Evolutionary conservation across 495 filamentous ascomycete genomes (phyloP).

Genomic region (Letharia lupina): DNA sequence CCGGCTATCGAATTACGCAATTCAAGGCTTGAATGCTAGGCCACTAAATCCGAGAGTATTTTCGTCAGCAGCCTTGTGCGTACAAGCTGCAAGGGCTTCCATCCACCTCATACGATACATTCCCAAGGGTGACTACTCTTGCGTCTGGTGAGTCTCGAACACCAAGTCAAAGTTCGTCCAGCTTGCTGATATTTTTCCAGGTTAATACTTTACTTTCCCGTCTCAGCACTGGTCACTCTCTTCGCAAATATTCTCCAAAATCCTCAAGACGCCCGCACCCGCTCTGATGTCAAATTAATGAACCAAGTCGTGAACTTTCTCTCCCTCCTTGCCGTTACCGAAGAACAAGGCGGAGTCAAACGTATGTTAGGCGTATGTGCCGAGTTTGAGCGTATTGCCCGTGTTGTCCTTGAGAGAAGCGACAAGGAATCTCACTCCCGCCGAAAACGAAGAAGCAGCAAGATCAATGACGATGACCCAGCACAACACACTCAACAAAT

Average conservation of each 20-base stretch:
- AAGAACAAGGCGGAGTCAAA: conserved; percentile 76
- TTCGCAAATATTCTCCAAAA: conserved; percentile 98
- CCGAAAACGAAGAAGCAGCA: conserved; percentile 68
- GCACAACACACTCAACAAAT: conserved; percentile 19
- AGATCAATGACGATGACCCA: conserved; percentile 41
- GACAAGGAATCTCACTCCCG: conserved; percentile 70
- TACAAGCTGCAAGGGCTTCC: conserved; percentile 82
- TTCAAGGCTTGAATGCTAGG: conserved; percentile 81
- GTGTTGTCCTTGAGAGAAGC: conserved; percentile 80
- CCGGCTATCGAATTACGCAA: conserved; percentile 87
- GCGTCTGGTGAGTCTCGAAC: conserved; percentile 69
- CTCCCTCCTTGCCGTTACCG: conserved; percentile 62
- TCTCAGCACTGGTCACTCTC: conserved; percentile 88
- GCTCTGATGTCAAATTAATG: conserved; percentile 86
- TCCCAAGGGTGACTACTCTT: conserved; percentile 86
- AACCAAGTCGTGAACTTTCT: conserved; percentile 86
- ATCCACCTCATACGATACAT: conserved; percentile 94
- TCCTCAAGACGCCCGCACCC: conserved; percentile 77
- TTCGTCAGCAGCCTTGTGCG: conserved; percentile 85
- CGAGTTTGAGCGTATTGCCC: conserved; percentile 92
- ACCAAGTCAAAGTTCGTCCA: not conserved
- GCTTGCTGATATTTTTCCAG: conserved; percentile 35
- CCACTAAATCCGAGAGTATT: conserved; percentile 92
- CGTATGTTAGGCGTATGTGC: conserved; percentile 89
- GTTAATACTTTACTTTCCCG: conserved; percentile 95